A percentile compares a stretch with the other conserved stretches of the same genome.
These are phyloP conservation scores for Hibiscus syriacus DNA, from an alignment of 345 rosid genomes.

Conservation along the genomic window DNA sequence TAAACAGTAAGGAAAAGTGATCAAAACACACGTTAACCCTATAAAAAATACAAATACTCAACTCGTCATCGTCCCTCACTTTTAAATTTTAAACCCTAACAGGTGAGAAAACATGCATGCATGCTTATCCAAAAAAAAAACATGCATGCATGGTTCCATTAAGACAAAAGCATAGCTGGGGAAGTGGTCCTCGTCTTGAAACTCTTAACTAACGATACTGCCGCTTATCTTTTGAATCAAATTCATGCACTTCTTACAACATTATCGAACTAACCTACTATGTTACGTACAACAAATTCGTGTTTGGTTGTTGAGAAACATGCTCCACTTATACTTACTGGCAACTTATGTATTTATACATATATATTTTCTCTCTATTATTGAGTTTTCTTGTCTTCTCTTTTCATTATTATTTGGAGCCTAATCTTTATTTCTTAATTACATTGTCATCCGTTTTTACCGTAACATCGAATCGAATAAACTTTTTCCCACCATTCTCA, in stretches of 20 bases:
- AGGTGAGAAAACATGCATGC: too few species aligned
- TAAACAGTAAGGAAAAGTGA: too few species aligned
- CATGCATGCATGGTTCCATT: background rate
- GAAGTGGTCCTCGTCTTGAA: background rate
- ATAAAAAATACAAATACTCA: too few species aligned
- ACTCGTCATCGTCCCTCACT: too few species aligned
- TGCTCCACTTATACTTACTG: slow-evolving; percentile 11
- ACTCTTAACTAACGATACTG: background rate
- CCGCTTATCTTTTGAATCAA: background rate
- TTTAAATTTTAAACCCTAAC: background rate
- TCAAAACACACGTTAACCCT: too few species aligned
- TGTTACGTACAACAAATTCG: slow-evolving; percentile 13
- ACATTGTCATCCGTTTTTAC: background rate
- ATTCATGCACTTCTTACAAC: slow-evolving; percentile 9
- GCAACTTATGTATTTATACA: background rate
- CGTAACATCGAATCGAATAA: background rate
- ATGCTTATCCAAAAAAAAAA: too few species aligned
- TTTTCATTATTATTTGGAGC: background rate
- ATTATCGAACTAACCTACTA: background rate
- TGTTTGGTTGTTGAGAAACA: slow-evolving; percentile 31
- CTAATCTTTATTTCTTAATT: too few species aligned
- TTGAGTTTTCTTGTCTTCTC: background rate
- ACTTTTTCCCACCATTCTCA: slow-evolving; percentile 10
- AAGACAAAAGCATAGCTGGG: background rate
- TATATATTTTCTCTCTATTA: background rate